A percentile compares a stretch with the other conserved stretches of the same genome.
These are phyloP conservation scores for Penicillium sp. DNA, from an alignment of 2,329 filamentous ascomycete genomes.

Conservation along the genomic window DNA sequence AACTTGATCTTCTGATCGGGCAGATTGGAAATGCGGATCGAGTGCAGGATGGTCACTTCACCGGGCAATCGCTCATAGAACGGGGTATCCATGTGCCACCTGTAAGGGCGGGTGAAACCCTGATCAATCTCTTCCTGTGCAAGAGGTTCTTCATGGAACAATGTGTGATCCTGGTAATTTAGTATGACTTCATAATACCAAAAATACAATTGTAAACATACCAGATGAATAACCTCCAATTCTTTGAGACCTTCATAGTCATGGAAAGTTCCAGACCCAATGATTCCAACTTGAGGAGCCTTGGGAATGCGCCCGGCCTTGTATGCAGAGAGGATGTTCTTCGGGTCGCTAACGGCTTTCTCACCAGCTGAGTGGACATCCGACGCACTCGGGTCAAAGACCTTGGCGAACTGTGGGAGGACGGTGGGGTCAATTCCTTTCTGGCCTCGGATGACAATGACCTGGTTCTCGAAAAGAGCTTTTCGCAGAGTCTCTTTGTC, in stretches of 20 bases:
- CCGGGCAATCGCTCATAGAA: conserved; percentile 11
- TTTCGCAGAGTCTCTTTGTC: conserved; percentile 6
- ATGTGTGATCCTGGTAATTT: conserved; percentile 5
- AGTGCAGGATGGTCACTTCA: conserved; percentile 11
- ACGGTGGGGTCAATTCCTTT: conserved; percentile 9
- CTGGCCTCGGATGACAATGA: conserved; percentile 6
- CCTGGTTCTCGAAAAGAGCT: conserved; percentile 7
- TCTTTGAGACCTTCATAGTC: conserved; percentile 6
- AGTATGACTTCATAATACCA: background rate
- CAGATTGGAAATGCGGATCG: conserved; percentile 7
- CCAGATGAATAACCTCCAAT: conserved; percentile 8
- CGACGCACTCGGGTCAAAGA: conserved; percentile 8
- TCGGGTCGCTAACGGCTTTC: conserved; percentile 11
- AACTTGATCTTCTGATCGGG: conserved; percentile 13
- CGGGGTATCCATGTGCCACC: conserved; percentile 12
- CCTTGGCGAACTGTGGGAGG: conserved; percentile 5
- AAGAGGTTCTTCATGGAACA: conserved; percentile 6
- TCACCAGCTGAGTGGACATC: conserved; percentile 10
- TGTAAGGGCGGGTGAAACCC: conserved; percentile 8
- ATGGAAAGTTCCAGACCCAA: conserved; percentile 6
- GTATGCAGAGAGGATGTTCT: conserved; percentile 9
- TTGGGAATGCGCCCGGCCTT: conserved; percentile 9
- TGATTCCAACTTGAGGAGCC: conserved; percentile 9
- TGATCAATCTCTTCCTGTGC: conserved; percentile 2
- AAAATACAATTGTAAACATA: background rate